Conservation (phyloP, 495 filamentous ascomycete genomes). For the Neurospora sp. region DNA sequence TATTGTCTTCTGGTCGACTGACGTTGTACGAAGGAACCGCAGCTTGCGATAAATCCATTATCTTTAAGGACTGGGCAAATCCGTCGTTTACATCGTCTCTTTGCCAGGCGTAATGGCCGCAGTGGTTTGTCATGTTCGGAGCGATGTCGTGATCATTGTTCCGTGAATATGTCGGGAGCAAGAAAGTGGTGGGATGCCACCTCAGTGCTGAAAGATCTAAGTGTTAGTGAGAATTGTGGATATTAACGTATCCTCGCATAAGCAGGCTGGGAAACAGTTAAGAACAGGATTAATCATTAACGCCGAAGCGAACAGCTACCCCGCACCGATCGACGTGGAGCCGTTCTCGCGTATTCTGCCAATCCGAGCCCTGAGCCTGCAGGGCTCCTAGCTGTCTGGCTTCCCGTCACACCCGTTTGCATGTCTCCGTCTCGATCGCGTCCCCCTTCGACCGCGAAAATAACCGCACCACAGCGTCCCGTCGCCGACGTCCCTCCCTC, state of each 20-base stretch:
- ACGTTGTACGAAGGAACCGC: neutral
- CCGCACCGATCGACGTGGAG: neutral
- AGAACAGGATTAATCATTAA: neutral
- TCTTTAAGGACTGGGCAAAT: neutral
- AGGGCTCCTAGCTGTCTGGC: neutral
- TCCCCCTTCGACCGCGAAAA: neutral
- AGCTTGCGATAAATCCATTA: neutral
- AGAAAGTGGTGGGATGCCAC: neutral
- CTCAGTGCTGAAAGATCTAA: neutral
- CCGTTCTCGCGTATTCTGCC: too few species aligned
- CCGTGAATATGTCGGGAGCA: too few species aligned
- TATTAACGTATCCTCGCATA: neutral
- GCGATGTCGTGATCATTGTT: neutral
- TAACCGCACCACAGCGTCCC: neutral
- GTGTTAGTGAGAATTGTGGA: neutral
- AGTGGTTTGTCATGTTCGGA: neutral
- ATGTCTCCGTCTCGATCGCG: neutral
- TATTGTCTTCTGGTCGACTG: neutral
- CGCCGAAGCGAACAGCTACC: neutral
- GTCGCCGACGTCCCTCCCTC: neutral
- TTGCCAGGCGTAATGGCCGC: too few species aligned
- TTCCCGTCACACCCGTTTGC: neutral
- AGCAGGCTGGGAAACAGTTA: neutral
- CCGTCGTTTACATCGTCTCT: too few species aligned
- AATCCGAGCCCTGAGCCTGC: neutral